Conservation (phyloP, 208 protist genomes). For the Entamoeba dispar region DNA sequence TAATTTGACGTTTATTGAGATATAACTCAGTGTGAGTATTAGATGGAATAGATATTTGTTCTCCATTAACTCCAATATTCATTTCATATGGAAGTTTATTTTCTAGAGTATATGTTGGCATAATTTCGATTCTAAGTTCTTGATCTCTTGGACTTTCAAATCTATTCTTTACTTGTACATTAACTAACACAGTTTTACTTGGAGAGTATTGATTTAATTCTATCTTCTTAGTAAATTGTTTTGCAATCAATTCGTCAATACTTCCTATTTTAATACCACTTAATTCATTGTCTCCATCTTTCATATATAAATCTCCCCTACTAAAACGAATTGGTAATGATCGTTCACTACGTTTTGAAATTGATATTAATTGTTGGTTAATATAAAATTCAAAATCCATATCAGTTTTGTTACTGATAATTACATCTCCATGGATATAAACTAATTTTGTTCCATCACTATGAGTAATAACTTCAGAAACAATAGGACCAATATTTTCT, state of each 20-base stretch:
- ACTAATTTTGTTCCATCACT: neutral
- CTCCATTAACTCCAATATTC: neutral
- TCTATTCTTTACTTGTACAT: neutral
- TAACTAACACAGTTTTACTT: neutral
- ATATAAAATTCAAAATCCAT: neutral
- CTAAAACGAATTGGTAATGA: neutral
- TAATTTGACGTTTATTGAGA: too few relatives aligned
- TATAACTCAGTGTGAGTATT: too few relatives aligned
- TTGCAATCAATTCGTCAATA: neutral
- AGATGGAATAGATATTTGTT: too few relatives aligned
- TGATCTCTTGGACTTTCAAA: neutral
- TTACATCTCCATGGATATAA: neutral
- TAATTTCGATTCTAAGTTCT: neutral
- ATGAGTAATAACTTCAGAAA: neutral
- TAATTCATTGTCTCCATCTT: neutral
- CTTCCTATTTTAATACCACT: neutral
- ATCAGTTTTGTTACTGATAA: neutral
- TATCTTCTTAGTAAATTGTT: neutral
- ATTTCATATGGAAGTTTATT: neutral
- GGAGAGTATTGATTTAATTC: neutral
- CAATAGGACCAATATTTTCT: neutral
- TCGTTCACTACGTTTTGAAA: neutral
- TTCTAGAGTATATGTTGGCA: neutral
- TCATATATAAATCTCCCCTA: neutral
- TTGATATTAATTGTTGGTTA: neutral